Evolutionary conservation across 495 filamentous ascomycete genomes (phyloP).

Genomic region (Hypoxylon perforatum): DNA sequence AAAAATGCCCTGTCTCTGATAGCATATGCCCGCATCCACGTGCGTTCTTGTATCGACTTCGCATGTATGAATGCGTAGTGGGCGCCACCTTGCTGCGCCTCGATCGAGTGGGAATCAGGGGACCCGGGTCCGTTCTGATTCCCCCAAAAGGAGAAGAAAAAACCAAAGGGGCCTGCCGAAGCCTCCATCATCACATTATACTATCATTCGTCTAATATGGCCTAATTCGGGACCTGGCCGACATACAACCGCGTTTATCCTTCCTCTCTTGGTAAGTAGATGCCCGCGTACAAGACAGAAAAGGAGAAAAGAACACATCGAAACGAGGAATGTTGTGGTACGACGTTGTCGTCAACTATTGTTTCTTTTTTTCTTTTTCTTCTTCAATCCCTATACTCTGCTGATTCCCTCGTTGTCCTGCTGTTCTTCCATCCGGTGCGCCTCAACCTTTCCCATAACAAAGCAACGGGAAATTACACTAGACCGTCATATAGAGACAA

Average conservation of each 20-base stretch:
- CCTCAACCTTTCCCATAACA: background rate
- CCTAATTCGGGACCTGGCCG: constrained; percentile 13
- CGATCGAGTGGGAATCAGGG: constrained; percentile 14
- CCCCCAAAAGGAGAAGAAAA: no score
- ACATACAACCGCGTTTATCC: constrained; percentile 32
- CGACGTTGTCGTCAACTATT: constrained; percentile 25
- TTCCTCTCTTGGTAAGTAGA: constrained; percentile 32
- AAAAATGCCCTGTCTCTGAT: constrained; percentile 4
- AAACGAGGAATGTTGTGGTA: constrained; percentile 19
- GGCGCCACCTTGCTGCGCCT: constrained; percentile 28
- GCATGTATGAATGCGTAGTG: constrained; percentile 8
- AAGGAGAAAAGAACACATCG: constrained; percentile 22
- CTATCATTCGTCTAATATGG: constrained; percentile 33
- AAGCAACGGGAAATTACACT: constrained; percentile 63
- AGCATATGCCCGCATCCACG: constrained; percentile 11
- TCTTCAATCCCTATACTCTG: constrained; percentile 16
- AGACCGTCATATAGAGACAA: constrained; percentile 95
- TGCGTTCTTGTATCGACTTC: constrained; percentile 22
- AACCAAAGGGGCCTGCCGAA: constrained; percentile 9
- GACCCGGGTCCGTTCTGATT: background rate
- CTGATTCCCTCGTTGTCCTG: constrained; percentile 14
- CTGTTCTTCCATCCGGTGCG: constrained; percentile 20
- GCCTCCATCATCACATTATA: constrained; percentile 37
- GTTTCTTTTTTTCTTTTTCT: constrained; percentile 22
- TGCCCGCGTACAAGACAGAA: constrained; percentile 27